phyloP scores from a whole-genome alignment of 768 basidiomycete genomes.

The Kwoniella newhampshirensis region DNA sequence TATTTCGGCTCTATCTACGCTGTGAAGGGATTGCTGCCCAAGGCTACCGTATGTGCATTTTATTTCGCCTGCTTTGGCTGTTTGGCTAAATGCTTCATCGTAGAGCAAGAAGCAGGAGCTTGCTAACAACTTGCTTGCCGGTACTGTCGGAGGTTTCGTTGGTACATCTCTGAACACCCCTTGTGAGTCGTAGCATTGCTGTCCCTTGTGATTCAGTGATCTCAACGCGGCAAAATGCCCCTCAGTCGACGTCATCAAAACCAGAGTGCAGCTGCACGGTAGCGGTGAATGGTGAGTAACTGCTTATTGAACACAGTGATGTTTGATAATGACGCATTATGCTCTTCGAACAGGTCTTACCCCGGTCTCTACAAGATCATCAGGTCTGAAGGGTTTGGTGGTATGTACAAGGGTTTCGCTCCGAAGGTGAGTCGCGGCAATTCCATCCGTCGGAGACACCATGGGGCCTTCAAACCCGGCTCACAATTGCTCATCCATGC shows the following conservation, averaged over 20 bases:
- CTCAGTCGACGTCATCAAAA: conserved; percentile 81
- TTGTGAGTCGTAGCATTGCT: conserved; percentile 51
- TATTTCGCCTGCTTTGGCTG: not conserved
- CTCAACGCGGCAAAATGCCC: no score
- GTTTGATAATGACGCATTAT: conserved; percentile 59
- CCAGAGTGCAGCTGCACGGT: conserved; percentile 72
- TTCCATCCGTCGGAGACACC: no score
- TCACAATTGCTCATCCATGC: not conserved
- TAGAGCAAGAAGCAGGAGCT: conserved; percentile 70
- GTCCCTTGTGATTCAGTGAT: not conserved
- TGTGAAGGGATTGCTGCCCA: conserved; percentile 74
- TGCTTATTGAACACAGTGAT: not conserved
- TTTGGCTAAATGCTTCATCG: not conserved
- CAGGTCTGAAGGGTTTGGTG: conserved; percentile 54
- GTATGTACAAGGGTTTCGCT: conserved; percentile 66
- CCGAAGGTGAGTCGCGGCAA: conserved; percentile 67
- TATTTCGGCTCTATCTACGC: conserved; percentile 88
- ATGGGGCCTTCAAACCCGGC: not conserved
- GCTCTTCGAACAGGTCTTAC: conserved; percentile 79
- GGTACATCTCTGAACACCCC: conserved; percentile 93
- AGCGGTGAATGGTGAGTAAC: conserved; percentile 42
- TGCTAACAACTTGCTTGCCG: conserved; percentile 89
- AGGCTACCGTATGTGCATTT: conserved; percentile 69
- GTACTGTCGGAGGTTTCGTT: conserved; percentile 71
- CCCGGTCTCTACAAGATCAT: conserved; percentile 61